Conservation (phyloP, 768 basidiomycete species). For the Kwoniella dendrophila region DNA sequence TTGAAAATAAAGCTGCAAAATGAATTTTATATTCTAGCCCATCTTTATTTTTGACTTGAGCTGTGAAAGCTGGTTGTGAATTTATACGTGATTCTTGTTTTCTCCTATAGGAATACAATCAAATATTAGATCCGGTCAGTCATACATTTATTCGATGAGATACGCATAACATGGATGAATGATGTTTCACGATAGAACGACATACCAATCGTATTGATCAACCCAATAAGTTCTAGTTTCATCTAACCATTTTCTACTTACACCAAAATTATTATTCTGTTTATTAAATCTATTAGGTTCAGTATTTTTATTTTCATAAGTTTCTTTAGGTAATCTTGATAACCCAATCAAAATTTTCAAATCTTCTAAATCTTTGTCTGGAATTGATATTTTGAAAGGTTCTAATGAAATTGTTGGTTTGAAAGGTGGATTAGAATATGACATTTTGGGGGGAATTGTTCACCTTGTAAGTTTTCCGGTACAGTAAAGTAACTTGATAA, state of each 20-base stretch:
- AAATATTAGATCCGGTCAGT: background rate
- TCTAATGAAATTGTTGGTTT: slow-evolving; percentile 30
- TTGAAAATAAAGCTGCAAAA: slow-evolving; percentile 19
- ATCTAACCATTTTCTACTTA: slow-evolving; percentile 32
- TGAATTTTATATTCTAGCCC: slow-evolving; percentile 26
- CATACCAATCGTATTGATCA: slow-evolving; percentile 39
- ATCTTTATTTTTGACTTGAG: slow-evolving; percentile 21
- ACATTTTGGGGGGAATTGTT: background rate
- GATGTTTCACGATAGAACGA: background rate
- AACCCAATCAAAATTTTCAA: slow-evolving; percentile 29
- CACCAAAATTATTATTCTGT: slow-evolving; percentile 31
- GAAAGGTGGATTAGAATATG: slow-evolving; percentile 25
- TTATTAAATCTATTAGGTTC: too few species aligned
- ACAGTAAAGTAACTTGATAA: too few species aligned
- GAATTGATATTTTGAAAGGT: slow-evolving; percentile 33
- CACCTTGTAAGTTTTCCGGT: background rate
- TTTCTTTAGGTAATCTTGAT: slow-evolving; percentile 28
- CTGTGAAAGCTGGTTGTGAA: slow-evolving; percentile 25
- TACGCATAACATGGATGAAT: background rate
- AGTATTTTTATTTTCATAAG: slow-evolving; percentile 32
- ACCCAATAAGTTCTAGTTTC: slow-evolving; percentile 31
- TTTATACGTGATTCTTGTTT: slow-evolving; percentile 36
- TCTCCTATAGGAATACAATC: slow-evolving; percentile 21
- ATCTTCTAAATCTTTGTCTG: slow-evolving; percentile 37
- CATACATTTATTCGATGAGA: background rate